Base-by-base conservation (phyloP, 805 yeast genomes). In the Lipomyces orientalis region DNA sequence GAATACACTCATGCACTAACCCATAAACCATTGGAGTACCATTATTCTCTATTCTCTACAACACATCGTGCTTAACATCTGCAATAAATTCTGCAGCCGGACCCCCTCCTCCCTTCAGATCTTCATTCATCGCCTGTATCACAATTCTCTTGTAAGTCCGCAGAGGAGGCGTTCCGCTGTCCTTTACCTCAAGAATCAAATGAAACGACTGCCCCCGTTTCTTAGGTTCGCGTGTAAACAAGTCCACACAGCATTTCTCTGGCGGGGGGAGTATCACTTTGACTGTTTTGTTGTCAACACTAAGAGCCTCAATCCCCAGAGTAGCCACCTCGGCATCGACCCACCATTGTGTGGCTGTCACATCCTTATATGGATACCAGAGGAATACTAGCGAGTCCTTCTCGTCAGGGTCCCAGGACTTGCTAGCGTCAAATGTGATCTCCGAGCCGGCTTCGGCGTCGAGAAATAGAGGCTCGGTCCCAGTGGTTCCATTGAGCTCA, bases 361-460 rank as follows among this genome's bases (percentile, higher is more conserved):
- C 16, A 14, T 61, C 64, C 12, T 31, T 10, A 19, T 61, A 61
- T 7, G 56, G 64, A 37, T 25, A 54, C 64, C 64, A 61, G 7
- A 31, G n/a, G 52, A 54, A 61, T 12, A 33, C 55, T 5, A 61
- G 34, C 34, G 56, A 34, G 33, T 61, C 64, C 5, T 62, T 62
- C 25, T 37, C 64, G 52, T 58, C 61, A 16, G 64, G 60, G 55
- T 61, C 64, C 34, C 16, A 54, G n/a, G 64, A 31, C 31, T 14
- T 29, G 52, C 54, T 34, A 16, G 64, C 64, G 34, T 61, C 64
- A 3, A 61, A 46, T 10, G 60, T 55, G 14, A 61, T 14, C 5
- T 10, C 12, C 25, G 51, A 14, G 52, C 52, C 37, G 52, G 46
- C 60, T 2, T 34, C 52, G 4, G 12, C 16, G 31, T 35, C 52